Conservation (phyloP, 257 asterid genomes). For the Salvia miltiorrhiza region DNA sequence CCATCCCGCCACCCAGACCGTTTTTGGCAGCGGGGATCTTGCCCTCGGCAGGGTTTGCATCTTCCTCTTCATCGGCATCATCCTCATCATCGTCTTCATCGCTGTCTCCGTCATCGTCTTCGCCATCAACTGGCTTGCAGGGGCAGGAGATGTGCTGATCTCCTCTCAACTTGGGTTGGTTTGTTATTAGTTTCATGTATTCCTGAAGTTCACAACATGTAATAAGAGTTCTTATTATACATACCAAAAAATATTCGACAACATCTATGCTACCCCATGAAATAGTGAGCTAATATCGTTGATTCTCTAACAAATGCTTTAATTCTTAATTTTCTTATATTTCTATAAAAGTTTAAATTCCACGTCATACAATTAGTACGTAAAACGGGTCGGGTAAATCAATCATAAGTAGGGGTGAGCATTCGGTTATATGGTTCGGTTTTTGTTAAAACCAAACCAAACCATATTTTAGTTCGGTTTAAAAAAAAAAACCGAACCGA, state of each 20-base stretch:
- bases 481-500: too few species aligned
- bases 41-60: constrained; percentile 29
- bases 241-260: too few species aligned
- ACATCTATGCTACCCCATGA: neutral
- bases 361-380: too few species aligned
- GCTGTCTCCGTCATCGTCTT: constrained; percentile 16
- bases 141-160: constrained; percentile 23
- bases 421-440: too few species aligned
- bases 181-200: constrained; percentile 33
- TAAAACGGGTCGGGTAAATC: neutral
- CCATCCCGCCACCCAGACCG: constrained; percentile 28
- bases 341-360: too few species aligned
- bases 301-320: too few species aligned
- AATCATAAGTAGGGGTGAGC: too few species aligned
- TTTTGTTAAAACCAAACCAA: too few species aligned
- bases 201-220: constrained; percentile 27
- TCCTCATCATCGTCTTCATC: constrained; percentile 25
- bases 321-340: neutral
- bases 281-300: neutral
- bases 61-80: constrained; percentile 34
- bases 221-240: neutral
- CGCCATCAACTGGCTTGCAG: constrained; percentile 35
- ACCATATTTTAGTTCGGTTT: too few species aligned
- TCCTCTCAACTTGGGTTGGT: constrained; percentile 26
- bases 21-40: constrained; percentile 33